A percentile compares a stretch with the other conserved stretches of the same genome.
Evolutionary conservation across 2,329 filamentous ascomycete genomes (phyloP).

Genomic region (Fusarium pseudoanthophilum): DNA sequence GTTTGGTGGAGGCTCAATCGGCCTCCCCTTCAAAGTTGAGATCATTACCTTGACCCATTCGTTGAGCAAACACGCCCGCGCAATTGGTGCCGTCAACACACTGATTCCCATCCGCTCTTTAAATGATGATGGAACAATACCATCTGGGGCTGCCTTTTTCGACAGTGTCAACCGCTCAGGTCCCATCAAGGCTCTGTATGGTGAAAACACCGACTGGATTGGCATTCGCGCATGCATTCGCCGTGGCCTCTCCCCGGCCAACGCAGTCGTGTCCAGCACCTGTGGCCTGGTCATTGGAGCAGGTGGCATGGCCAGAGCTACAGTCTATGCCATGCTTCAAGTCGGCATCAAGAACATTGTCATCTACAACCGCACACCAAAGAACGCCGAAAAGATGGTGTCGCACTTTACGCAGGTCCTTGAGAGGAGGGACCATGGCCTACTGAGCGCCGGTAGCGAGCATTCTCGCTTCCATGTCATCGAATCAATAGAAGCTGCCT

Average conservation of each 20-base stretch:
- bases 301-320: conserved; percentile 81
- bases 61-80: conserved; percentile 76
- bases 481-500: conserved; percentile 66
- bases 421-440: conserved; percentile 54
- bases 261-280: conserved; percentile 66
- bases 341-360: conserved; percentile 81
- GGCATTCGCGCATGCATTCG: conserved; percentile 79
- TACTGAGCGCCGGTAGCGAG: conserved; percentile 56
- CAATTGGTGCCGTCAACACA: conserved; percentile 81
- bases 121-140: conserved; percentile 65
- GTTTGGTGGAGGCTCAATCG: conserved; percentile 78
- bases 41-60: conserved; percentile 75
- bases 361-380: conserved; percentile 75
- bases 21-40: conserved; percentile 80
- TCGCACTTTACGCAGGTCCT: conserved; percentile 73
- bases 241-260: conserved; percentile 77
- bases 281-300: conserved; percentile 72
- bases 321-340: conserved; percentile 81
- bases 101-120: conserved; percentile 75
- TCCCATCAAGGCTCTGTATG: conserved; percentile 75
- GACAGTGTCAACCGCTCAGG: conserved; percentile 70
- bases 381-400: conserved; percentile 74
- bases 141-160: conserved; percentile 63
- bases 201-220: conserved; percentile 86
- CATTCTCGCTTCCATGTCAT: conserved; percentile 68